Base-by-base conservation (phyloP, 805 yeast species). In the Kazachstania bromeliacearum region DNA sequence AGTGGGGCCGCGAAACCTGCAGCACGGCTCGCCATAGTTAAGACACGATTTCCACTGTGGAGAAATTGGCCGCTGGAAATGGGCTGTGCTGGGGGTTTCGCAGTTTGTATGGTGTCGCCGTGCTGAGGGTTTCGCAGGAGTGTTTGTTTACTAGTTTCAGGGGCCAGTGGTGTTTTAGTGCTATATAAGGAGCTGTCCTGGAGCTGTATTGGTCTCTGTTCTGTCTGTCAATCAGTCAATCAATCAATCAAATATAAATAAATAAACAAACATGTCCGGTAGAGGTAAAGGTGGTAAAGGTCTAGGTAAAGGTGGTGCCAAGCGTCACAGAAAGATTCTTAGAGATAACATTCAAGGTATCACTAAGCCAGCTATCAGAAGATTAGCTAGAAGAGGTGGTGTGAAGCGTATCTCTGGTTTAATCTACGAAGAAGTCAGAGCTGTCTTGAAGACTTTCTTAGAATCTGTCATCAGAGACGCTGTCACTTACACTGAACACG, bases 261-360 rank as follows among this genome's bases (percentile, higher is more conserved):
- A 31, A 37, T 31, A 41, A 28, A 46, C 31, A 38, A 33, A 39
- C 41, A 87, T 87, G 96, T 85, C 96, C 66, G 96, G 97, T 68
- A 88, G 96, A 79, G 98, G 98, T 64, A 89, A 92, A 85, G 97
- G 97, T 66, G 98, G 97, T 65, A 92, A 92, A 84, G 98, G 98
- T 73, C 78, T 92, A 60, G 98, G 98, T 64, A 92, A 92, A 75
- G 97, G 96, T 73, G 98, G 98, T 75, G 98, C 98, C 61, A 89
- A 89, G 81, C 87, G 98, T 73, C 98, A 89, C 87, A 85, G 97
- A 80, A 88, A 88, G 85, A 85, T 89, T 71, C 77, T 88, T 53
- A 88, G 97, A 78, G 98, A 92, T 70, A 92, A 89, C 89, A 89
- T 92, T 56, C 96, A 88, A 73, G 98, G 98, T 77, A 89, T 89